A percentile compares a stretch with the other conserved stretches of the same genome.
Evolutionary conservation across 1,139 yeast species (phyloP).

Genomic region (Zygoascus hellenicus): DNA sequence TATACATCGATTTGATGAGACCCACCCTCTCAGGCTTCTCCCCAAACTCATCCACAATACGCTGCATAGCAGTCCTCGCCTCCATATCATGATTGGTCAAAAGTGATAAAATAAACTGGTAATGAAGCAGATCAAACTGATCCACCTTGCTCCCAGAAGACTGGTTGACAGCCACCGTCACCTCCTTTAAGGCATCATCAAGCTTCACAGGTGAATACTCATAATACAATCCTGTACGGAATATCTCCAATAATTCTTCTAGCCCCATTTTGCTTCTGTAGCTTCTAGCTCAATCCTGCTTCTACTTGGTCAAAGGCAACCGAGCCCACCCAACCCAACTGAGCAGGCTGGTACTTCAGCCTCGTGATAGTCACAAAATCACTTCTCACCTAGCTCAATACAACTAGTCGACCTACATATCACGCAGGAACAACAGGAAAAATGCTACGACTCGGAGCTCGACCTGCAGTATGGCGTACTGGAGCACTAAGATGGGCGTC

Average conservation of each 20-base stretch:
- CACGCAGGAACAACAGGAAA: too few relatives aligned
- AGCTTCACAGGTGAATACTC: slow-evolving; percentile 25
- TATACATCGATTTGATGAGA: slow-evolving; percentile 50
- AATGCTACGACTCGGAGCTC: too few relatives aligned
- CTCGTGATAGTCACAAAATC: too few relatives aligned
- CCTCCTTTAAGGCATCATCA: slow-evolving; percentile 24
- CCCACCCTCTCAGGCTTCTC: slow-evolving; percentile 50
- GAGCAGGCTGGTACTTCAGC: too few relatives aligned
- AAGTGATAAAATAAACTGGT: slow-evolving; percentile 63
- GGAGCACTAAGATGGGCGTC: background rate
- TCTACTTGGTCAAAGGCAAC: background rate
- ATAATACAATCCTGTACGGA: slow-evolving; percentile 15
- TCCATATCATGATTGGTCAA: slow-evolving; percentile 62
- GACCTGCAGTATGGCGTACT: too few relatives aligned
- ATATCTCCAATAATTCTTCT: background rate
- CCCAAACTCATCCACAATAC: slow-evolving; percentile 60
- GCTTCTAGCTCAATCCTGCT: background rate
- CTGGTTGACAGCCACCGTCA: slow-evolving; percentile 32
- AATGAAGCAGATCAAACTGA: slow-evolving; percentile 56
- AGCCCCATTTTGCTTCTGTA: slow-evolving; percentile 3
- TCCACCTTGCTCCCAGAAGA: slow-evolving; percentile 42
- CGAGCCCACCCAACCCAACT: background rate
- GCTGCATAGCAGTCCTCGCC: slow-evolving; percentile 60
- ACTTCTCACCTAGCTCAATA: too few relatives aligned
- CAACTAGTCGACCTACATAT: too few relatives aligned